These are phyloP conservation scores for Penicillium brevicompactum DNA, from an alignment of 2,329 filamentous ascomycete genomes.

Conservation along the genomic window DNA sequence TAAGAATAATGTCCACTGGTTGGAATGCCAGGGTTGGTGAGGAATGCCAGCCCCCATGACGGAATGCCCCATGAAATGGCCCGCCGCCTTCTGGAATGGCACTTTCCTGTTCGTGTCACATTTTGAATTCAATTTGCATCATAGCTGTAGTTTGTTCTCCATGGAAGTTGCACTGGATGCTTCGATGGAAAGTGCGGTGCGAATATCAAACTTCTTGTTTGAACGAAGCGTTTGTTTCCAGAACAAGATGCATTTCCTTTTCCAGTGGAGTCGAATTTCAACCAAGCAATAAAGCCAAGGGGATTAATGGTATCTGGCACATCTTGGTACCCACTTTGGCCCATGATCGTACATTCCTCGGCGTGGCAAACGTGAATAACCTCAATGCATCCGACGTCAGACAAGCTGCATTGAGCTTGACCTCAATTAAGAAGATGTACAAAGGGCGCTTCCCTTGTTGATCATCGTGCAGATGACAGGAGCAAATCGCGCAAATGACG, in stretches of 20 bases:
- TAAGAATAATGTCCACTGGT: conserved; percentile 23
- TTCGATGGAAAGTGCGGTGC: conserved; percentile 8
- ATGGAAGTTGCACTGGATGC: conserved; percentile 1
- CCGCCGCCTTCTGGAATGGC: conserved; percentile 24
- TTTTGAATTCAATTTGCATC: not conserved
- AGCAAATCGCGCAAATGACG: conserved; percentile 1
- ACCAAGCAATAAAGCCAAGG: not conserved
- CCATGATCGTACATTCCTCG: conserved; percentile 15
- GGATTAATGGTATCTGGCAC: not conserved
- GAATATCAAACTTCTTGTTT: not conserved
- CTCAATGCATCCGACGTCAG: not conserved
- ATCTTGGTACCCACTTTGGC: not conserved
- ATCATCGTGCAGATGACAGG: conserved; percentile 1
- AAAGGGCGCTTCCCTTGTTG: not conserved
- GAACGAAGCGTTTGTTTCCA: not conserved
- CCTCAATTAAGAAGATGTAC: conserved; percentile 11
- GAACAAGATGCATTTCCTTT: not conserved
- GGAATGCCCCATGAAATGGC: conserved; percentile 21
- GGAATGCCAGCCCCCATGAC: conserved; percentile 23
- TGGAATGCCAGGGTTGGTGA: conserved; percentile 20
- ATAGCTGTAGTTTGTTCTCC: not conserved
- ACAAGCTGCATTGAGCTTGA: conserved; percentile 3
- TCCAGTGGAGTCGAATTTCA: not conserved
- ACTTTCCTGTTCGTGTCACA: not conserved
- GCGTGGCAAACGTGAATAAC: conserved; percentile 13